Evolutionary conservation across 768 basidiomycete genomes (phyloP).

Genomic region (Agrocybe chaxingu): DNA sequence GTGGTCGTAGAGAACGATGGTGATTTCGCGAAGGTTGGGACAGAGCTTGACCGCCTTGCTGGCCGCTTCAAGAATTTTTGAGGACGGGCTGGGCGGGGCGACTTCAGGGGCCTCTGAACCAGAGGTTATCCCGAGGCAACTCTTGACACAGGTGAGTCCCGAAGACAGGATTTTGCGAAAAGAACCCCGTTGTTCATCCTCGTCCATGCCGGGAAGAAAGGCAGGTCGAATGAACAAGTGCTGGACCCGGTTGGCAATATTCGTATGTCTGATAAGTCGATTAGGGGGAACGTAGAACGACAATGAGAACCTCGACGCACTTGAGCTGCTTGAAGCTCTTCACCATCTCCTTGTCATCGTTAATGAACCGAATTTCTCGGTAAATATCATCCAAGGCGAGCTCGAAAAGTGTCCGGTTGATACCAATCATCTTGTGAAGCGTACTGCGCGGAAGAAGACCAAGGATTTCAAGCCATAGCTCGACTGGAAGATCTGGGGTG

Average conservation of each 20-base stretch:
- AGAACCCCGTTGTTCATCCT: background rate
- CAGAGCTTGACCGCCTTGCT: constrained; percentile 12
- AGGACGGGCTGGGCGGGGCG: background rate
- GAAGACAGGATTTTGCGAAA: constrained; percentile 2
- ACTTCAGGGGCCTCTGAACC: background rate
- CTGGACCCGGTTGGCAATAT: constrained; percentile 19
- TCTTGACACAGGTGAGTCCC: background rate
- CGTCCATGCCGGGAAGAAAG: constrained; percentile 21
- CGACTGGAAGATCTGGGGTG: constrained; percentile 20
- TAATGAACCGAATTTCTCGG: constrained; percentile 24
- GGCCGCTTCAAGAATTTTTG: constrained; percentile 12
- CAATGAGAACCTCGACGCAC: constrained; percentile 7
- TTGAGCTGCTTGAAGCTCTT: constrained; percentile 21
- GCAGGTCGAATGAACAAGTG: constrained; percentile 23
- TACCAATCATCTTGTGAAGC: constrained; percentile 23
- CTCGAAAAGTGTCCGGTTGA: constrained; percentile 26
- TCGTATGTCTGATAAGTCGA: constrained; percentile 9
- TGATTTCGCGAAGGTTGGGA: constrained; percentile 19
- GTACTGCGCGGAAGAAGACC: constrained; percentile 19
- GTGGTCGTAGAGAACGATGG: constrained; percentile 23
- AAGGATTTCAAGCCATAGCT: constrained; percentile 25
- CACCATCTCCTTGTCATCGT: constrained; percentile 15
- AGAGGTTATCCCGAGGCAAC: background rate
- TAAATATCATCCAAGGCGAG: constrained; percentile 27
- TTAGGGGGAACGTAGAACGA: background rate